Percentiles rank a stretch among this genome's conserved stretches.
These are phyloP conservation scores for Coelastrella sp. DNA, from an alignment of 139 green algal genomes.

Conservation along the genomic window DNA sequence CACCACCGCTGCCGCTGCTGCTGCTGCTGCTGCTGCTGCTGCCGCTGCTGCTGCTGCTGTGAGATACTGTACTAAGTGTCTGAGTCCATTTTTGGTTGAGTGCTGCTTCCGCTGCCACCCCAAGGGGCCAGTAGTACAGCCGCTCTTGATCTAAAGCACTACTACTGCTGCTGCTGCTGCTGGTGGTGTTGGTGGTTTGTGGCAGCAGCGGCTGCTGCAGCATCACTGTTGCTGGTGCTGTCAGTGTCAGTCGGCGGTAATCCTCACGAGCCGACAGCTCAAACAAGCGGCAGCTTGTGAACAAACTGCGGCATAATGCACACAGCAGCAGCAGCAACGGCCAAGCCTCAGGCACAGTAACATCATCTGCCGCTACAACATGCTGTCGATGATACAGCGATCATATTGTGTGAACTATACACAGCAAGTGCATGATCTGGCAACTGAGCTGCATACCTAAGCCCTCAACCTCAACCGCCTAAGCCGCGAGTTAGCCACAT, in stretches of 20 bases:
- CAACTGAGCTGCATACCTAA: no score
- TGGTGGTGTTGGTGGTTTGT: slow-evolving; percentile 22
- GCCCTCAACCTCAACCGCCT: no score
- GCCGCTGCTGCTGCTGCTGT: slow-evolving; percentile 8
- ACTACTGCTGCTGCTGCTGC: slow-evolving; percentile 11
- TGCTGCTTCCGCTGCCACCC: slow-evolving; percentile 1
- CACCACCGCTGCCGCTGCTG: not conserved
- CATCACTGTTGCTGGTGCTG: slow-evolving; percentile 11
- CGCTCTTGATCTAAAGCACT: not conserved
- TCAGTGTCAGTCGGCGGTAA: slow-evolving; percentile 59
- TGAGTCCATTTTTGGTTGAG: not conserved
- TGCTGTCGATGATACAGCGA: no score
- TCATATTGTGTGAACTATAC: no score
- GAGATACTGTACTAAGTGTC: not conserved
- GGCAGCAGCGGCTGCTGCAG: slow-evolving; percentile 43
- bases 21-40: slow-evolving; percentile 9
- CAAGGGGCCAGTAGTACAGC: slow-evolving; percentile 65
- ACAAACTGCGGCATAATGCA: slow-evolving; percentile 37
- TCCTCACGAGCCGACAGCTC: slow-evolving; percentile 55
- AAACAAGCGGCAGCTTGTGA: slow-evolving; percentile 54
- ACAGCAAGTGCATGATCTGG: no score
- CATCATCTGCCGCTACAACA: no score
- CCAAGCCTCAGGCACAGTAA: not conserved
- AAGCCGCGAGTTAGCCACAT: no score
- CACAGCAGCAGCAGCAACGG: not conserved